Conservation (phyloP, 768 basidiomycete genomes). For the Multifurca ochricompacta region DNA sequence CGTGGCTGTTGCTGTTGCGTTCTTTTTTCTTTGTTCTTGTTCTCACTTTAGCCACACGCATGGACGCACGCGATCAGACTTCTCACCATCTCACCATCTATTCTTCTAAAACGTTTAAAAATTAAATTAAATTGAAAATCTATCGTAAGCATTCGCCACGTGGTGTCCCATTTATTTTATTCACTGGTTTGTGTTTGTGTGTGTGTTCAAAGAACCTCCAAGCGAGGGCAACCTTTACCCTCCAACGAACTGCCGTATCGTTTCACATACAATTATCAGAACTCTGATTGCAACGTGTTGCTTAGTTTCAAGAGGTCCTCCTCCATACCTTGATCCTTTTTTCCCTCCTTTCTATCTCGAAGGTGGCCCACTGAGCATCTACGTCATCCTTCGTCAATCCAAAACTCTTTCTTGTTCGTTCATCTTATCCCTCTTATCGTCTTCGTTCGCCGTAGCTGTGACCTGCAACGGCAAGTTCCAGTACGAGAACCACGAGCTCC, state of each 20-base stretch:
- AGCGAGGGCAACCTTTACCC: no score
- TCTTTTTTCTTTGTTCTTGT: no score
- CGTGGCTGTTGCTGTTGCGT: neutral
- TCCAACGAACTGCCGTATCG: no score
- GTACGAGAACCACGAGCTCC: constrained; percentile 23
- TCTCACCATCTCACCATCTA: constrained; percentile 2
- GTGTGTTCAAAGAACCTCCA: no score
- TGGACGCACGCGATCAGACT: neutral
- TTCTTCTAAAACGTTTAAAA: neutral
- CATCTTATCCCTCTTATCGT: neutral
- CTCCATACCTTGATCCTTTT: constrained; percentile 39
- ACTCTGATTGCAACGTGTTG: neutral
- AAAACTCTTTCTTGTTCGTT: no score
- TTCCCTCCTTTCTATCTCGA: constrained; percentile 34
- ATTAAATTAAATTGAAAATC: neutral
- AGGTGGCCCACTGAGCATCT: constrained; percentile 29
- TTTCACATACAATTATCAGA: no score
- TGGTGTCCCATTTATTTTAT: no score
- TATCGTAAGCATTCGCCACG: no score
- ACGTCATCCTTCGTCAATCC: neutral
- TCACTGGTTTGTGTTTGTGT: no score
- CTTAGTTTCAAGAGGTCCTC: constrained; percentile 31
- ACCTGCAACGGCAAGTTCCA: constrained; percentile 10
- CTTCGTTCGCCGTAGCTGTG: neutral
- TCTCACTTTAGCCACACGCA: constrained; percentile 12